Evolutionary conservation across 2,329 filamentous ascomycete genomes (phyloP).

Genomic region (Cladosporium colombiae): DNA sequence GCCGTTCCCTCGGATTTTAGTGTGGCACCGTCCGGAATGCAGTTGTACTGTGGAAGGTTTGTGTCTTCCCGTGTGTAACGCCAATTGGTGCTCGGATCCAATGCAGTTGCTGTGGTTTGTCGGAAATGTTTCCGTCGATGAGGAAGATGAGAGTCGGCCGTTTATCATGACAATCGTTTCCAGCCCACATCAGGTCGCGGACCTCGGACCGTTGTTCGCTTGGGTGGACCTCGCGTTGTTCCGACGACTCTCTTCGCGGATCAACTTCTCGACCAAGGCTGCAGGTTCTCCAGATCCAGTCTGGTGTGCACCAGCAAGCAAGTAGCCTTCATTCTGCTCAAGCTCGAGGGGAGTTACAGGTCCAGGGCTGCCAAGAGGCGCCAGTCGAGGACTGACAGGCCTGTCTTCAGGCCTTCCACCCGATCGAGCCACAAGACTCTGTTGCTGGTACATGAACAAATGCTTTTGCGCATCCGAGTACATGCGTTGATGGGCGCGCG

Average conservation of each 20-base stretch:
- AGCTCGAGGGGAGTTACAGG: conserved; percentile 56
- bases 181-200: not conserved
- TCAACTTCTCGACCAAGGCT: conserved; percentile 51
- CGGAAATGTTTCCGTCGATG: not conserved
- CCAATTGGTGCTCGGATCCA: not conserved
- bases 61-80: not conserved
- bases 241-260: conserved; percentile 47
- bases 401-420: conserved; percentile 32
- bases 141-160: conserved; percentile 3
- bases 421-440: conserved; percentile 36
- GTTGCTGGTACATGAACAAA: conserved; percentile 51
- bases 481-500: conserved; percentile 45
- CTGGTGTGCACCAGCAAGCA: conserved; percentile 46
- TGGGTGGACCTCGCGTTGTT: conserved; percentile 13
- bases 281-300: conserved; percentile 27
- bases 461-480: conserved; percentile 52
- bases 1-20: not conserved
- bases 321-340: conserved; percentile 47
- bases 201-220: conserved; percentile 12
- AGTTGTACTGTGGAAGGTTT: not conserved
- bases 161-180: not conserved
- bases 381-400: conserved; percentile 51
- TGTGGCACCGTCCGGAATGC: not conserved
- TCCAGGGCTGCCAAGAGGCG: conserved; percentile 53
- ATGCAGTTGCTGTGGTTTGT: not conserved